These are phyloP conservation scores for Aspergillus bombycis DNA, from an alignment of 2,329 filamentous ascomycete genomes.

Conservation along the genomic window DNA sequence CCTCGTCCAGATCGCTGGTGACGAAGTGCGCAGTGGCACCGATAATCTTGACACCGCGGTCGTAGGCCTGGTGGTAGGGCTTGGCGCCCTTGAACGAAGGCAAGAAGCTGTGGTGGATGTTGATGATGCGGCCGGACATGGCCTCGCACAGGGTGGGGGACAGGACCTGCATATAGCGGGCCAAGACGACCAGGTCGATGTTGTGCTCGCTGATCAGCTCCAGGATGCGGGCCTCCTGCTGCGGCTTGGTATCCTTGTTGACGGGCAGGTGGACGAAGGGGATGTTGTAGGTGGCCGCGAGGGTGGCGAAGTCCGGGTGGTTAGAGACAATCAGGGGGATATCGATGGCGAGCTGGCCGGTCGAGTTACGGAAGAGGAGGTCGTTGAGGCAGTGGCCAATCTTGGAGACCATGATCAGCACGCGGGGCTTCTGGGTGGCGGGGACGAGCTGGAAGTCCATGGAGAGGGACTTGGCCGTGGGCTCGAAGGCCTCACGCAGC, in stretches of 20 bases:
- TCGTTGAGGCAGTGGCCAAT: slow-evolving; percentile 86
- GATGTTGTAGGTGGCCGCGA: slow-evolving; percentile 74
- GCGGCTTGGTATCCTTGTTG: slow-evolving; percentile 73
- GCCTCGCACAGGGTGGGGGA: slow-evolving; percentile 72
- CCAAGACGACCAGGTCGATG: slow-evolving; percentile 78
- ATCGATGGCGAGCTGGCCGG: slow-evolving; percentile 73
- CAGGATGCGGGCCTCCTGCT: slow-evolving; percentile 73
- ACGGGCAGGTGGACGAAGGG: slow-evolving; percentile 81
- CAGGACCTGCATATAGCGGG: slow-evolving; percentile 86
- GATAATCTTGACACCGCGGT: slow-evolving; percentile 85
- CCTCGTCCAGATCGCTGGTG: slow-evolving; percentile 81
- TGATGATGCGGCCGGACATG: slow-evolving; percentile 87
- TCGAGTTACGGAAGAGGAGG: slow-evolving; percentile 76
- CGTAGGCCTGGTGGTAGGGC: slow-evolving; percentile 85
- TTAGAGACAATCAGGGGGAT: slow-evolving; percentile 81
- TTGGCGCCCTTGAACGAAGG: slow-evolving; percentile 86
- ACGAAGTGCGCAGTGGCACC: slow-evolving; percentile 86
- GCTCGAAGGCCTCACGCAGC: slow-evolving; percentile 60
- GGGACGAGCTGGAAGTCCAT: slow-evolving; percentile 75
- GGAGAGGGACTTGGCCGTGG: slow-evolving; percentile 64
- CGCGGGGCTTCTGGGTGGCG: slow-evolving; percentile 69
- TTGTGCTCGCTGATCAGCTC: slow-evolving; percentile 69
- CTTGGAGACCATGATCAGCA: slow-evolving; percentile 88
- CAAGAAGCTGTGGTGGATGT: slow-evolving; percentile 87
- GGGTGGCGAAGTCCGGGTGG: slow-evolving; percentile 71